These are phyloP conservation scores for Silene vulgaris DNA, from an alignment of 179 eudicot genomes.

Conservation along the genomic window DNA sequence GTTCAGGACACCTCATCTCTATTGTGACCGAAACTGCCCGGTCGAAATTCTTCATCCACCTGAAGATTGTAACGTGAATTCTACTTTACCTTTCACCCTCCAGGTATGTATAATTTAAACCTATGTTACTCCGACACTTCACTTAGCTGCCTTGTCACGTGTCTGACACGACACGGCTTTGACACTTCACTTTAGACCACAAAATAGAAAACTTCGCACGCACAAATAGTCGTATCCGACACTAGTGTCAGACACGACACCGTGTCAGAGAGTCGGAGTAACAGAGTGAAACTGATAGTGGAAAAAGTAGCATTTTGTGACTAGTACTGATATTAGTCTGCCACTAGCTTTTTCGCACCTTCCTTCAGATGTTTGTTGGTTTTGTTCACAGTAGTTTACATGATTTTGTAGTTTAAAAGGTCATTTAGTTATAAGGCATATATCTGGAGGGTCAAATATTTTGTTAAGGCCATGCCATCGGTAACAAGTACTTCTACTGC, in stretches of 20 bases:
- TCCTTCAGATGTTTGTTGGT: conserved; percentile 1
- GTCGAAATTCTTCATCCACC: conserved; percentile 85
- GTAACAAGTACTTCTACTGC: neutral
- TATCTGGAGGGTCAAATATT: neutral
- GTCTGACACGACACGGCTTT: no score
- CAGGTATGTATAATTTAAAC: conserved; percentile 42
- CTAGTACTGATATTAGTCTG: neutral
- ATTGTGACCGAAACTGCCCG: conserved; percentile 75
- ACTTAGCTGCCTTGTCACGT: no score
- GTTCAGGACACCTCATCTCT: conserved; percentile 58
- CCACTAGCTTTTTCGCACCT: neutral
- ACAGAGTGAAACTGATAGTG: neutral
- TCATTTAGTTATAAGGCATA: neutral
- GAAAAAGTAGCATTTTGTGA: neutral
- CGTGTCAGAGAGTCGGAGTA: no score
- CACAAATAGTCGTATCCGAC: no score
- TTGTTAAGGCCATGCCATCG: neutral
- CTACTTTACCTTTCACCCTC: conserved; percentile 81
- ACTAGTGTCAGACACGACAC: no score
- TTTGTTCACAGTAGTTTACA: neutral
- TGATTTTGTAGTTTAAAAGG: neutral
- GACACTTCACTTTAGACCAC: no score
- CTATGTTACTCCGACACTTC: no score
- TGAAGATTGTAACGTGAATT: conserved; percentile 90
- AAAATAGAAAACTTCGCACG: no score